Percentiles rank a stretch among this genome's conserved stretches.
These are phyloP conservation scores for Reutealis trisperma DNA, from an alignment of 345 rosid species.

Conservation along the genomic window DNA sequence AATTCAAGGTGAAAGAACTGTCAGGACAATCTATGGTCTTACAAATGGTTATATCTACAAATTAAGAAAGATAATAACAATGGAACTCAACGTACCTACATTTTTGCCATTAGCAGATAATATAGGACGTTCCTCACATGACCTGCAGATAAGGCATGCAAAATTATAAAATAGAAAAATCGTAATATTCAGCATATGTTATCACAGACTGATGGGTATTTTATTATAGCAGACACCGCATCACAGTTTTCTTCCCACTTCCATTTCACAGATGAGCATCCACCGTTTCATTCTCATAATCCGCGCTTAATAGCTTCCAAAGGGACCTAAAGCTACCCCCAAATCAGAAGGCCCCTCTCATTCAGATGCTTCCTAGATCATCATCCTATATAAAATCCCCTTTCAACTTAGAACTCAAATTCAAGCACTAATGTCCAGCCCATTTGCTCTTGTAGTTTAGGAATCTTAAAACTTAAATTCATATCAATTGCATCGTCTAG, in stretches of 20 bases:
- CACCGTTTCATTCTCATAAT: background rate
- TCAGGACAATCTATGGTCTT: conserved; percentile 3
- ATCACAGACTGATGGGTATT: conserved; percentile 7
- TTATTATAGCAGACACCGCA: background rate
- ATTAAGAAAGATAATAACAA: background rate
- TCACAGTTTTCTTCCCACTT: background rate
- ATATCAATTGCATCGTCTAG: background rate
- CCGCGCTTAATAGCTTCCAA: background rate
- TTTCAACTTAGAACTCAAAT: background rate
- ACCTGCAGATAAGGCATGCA: conserved; percentile 35
- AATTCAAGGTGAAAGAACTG: conserved; percentile 6
- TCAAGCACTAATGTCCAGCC: background rate
- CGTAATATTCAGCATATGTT: conserved; percentile 12
- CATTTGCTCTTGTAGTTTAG: background rate
- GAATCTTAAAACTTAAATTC: background rate
- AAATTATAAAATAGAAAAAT: conserved; percentile 10
- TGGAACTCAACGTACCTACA: conserved; percentile 21
- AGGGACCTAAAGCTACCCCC: background rate
- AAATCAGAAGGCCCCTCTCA: background rate
- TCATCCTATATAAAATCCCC: background rate
- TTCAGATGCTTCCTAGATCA: background rate
- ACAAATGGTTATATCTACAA: conserved; percentile 4
- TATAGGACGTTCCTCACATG: conserved; percentile 23
- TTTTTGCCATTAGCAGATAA: conserved; percentile 25
- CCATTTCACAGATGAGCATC: background rate